Percentiles rank a stretch among this genome's conserved stretches.
Conservation (phyloP, 768 basidiomycete genomes). For the Boletus speciosus region DNA sequence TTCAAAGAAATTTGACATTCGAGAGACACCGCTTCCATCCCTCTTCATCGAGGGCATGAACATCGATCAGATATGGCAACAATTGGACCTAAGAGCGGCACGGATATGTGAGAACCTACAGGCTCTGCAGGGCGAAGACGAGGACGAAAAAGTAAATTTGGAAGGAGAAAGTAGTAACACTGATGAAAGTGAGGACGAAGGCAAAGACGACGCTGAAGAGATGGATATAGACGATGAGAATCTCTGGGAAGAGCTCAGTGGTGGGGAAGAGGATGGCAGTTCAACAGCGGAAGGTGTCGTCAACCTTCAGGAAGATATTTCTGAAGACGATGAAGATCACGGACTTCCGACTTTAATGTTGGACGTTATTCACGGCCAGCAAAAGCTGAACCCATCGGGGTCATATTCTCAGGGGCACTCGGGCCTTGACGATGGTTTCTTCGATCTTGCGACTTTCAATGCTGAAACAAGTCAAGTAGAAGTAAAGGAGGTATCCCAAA, state of each 20-base stretch:
- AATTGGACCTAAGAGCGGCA: constrained; percentile 78
- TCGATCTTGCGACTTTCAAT: constrained; percentile 85
- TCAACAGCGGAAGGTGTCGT: constrained; percentile 27
- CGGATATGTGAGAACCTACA: constrained; percentile 69
- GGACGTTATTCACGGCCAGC: constrained; percentile 24
- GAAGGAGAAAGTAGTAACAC: constrained; percentile 12
- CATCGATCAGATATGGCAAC: constrained; percentile 89
- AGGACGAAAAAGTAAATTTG: constrained; percentile 19
- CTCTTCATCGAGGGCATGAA: constrained; percentile 79
- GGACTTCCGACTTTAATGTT: constrained; percentile 24
- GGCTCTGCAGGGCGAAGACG: constrained; percentile 53
- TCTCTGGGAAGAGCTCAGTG: constrained; percentile 27
- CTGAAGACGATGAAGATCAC: constrained; percentile 36
- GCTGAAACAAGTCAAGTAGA: constrained; percentile 78
- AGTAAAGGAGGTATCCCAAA: constrained; percentile 56
- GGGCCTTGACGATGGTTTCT: constrained; percentile 86
- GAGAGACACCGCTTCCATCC: constrained; percentile 68
- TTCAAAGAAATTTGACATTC: constrained; percentile 33
- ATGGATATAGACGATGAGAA: constrained; percentile 23
- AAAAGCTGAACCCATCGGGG: constrained; percentile 21
- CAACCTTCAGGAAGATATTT: constrained; percentile 37
- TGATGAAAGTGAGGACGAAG: constrained; percentile 30
- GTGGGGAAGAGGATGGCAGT: constrained; percentile 23
- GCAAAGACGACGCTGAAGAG: constrained; percentile 33
- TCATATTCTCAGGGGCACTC: constrained; percentile 31